Base-by-base conservation (phyloP, 768 basidiomycete species). In the Panaeolus cyanescens region DNA sequence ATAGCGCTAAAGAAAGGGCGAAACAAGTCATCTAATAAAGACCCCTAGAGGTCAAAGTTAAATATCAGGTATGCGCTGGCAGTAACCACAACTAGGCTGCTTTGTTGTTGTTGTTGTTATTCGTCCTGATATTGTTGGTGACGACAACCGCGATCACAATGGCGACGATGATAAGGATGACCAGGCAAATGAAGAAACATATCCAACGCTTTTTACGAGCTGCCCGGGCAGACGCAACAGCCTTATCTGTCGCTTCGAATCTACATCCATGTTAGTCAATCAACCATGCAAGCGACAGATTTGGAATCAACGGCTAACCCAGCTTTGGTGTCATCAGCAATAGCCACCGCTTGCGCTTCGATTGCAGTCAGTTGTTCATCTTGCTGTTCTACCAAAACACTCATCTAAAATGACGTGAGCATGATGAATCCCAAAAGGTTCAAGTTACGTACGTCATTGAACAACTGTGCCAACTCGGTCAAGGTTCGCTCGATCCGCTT, bases 131-230 rank as follows among this genome's bases (percentile, higher is more conserved):
- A 30, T 78, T 68, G 57, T 82, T 79, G 42, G 75, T 81, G 20
- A 85, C 75, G 28, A 89, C 81, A 32, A 87, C 79, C 5, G 83
- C 87, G 28, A 84, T 77, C 31, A 92, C 78, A 56, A 91, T 80
- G 45, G 83, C 88, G 45, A 86, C 79, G 54, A 92, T 83, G 64
- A 88, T 84, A 61, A 90, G 79, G 58, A 95, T 69, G 60, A 93
- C 70, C 59, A 95, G 69, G 59, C 75, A 70, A 62, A 94, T 86
- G 76, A 86, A 71, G 82, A 96, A 96, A 78, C 96, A 98, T 72
- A 96, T 96, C 95, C 95, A 97, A 69, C 95, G 88, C 84, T 96
- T 98, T 76, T 90, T 93, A 62, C 96, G 88, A 20, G 96, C 96
- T 32, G 90, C 85, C 31, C 91, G 84, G 20, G 96, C 96, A 34